Base-by-base conservation (phyloP, 768 basidiomycete species). In the Boletus vermiculosoides region DNA sequence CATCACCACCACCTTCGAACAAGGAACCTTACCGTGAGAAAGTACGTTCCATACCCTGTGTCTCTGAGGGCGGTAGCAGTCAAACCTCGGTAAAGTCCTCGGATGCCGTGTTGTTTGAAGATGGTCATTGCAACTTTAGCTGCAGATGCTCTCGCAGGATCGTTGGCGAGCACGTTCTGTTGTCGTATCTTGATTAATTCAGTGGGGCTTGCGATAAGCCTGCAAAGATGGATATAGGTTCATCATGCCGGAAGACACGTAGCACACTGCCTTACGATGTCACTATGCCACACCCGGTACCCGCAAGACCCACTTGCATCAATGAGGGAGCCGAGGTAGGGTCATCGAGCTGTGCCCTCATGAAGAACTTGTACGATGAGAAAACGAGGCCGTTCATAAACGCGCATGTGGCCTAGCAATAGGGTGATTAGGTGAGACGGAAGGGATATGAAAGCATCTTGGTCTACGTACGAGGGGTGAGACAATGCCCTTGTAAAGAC, bases 161-260 rank as follows among this genome's bases (percentile, higher is more conserved):
- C 56, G 48, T 59, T 61, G 45, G 50, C 53, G 47, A 83, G 69
- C 52, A 80, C 71, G 31, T 82, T 79, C 62, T 92, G 90, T 62
- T 90, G 88, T 34, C 87, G 81, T 68, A 94, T 92, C 77, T 96
- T 96, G 74, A 96, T 78, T 1, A 94, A 80, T 61, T 96, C 94
- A 9, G 86, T 90, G 0, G 94, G 93, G 1, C 89, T 86, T 3
- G 91, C 90, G 54, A 95, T 71, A 11, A 91, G 62, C 6, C 91
- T 92, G 39, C 13, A 22, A 9, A 2, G 8, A n/a, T 11, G 36
- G 28, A 20, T 8, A 5, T 40, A 15, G n/a, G 36, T 52, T 44
- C 20, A 10, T 50, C n/a, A n/a, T n/a, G n/a, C 57, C 23, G 28
- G 4, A 28, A 5, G 18, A 48, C 55, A 59, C 54, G 36, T 5